A percentile compares a stretch with the other conserved stretches of the same genome.
phyloP scores from a whole-genome alignment of 352 stramenopile genomes.

The Globisporangium mamillatum region DNA sequence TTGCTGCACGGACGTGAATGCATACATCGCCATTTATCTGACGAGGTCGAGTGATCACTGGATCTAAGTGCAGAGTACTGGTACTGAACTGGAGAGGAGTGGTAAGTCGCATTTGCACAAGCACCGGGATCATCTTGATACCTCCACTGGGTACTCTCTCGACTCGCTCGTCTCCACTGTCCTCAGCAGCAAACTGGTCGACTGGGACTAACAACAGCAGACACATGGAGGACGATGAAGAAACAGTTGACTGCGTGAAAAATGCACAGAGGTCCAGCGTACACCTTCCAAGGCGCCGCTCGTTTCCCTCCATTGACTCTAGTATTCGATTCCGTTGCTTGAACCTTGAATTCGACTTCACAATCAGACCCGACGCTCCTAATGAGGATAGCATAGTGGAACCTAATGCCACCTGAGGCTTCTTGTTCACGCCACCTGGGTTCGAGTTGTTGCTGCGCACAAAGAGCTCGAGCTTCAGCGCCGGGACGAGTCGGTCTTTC shows the following conservation, averaged over 20 bases:
- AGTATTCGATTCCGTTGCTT: not conserved
- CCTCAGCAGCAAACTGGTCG: not conserved
- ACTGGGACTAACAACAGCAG: constrained; percentile 6
- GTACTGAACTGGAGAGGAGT: not conserved
- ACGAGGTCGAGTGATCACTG: not conserved
- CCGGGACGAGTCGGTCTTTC: constrained; percentile 9
- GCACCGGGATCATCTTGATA: constrained; percentile 7
- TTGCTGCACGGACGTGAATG: constrained; percentile 2
- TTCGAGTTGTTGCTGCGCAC: not conserved
- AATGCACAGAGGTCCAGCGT: constrained; percentile 9
- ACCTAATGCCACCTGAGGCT: not conserved
- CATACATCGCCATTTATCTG: constrained; percentile 8
- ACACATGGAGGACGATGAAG: not conserved
- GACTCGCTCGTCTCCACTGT: not conserved
- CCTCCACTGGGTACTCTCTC: too few relatives aligned
- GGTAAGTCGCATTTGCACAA: constrained; percentile 4
- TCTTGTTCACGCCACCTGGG: not conserved
- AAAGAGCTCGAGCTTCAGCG: constrained; percentile 3
- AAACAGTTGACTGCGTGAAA: not conserved
- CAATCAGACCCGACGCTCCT: not conserved
- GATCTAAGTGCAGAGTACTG: too few relatives aligned
- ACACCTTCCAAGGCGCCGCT: not conserved
- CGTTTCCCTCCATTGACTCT: not conserved
- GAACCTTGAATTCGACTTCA: not conserved
- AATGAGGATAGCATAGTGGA: not conserved